Evolutionary conservation across 2,329 filamentous ascomycete genomes (phyloP), one percentile per base, ranked within the genome.

Genomic region (Neofusicoccum ribis): DNA sequence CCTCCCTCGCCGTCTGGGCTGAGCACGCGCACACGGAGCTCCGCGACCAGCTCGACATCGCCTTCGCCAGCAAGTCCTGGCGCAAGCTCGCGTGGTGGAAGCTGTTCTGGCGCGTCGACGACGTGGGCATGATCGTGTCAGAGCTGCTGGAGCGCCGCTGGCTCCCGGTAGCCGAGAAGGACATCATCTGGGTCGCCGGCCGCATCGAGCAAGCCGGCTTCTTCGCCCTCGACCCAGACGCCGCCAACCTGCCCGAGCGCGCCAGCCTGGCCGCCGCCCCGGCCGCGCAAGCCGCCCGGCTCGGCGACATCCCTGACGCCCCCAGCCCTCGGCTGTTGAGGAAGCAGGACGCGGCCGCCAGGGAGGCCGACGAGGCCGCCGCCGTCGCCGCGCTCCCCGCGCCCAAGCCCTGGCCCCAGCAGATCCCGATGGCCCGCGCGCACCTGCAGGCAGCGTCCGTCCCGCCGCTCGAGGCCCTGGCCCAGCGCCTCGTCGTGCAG

Each of bases 21-120:
- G 89, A 94, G 71, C 82, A 83, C 23, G 92, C 91, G 0, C 94
- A 98, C 74, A 85, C 88, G 0, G 94, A 98, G 77, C 84, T 98
- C 7, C 91, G 92, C 68, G 85, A 90, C 59, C 86, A 93, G 70
- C 86, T 97, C 1, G 90, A 94, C 69, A 80, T 87, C 50, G 93
- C 92, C 0, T 94, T 97, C 70, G 82, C 85, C 0, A 88, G 91
- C n/a, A 84, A 81, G 17, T 84, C 88, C 44, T 97, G 94, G 94
- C 86, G 87, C 31, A 89, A 91, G 68, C 82, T 97, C 3, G 85
- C 88, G 15, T 98, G 94, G 93, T 97, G 92, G 90, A 96, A 96
- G 76, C 84, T 98, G 0, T 93, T 97, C 74, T 97, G 93, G 93
- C 88, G 92, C 20, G 93, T 95, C 27, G 94, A 98, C 73, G 94